A percentile compares a stretch with the other conserved stretches of the same genome.
phyloP scores from a whole-genome alignment of 148 eudicot species.

The Cornus kousa region DNA sequence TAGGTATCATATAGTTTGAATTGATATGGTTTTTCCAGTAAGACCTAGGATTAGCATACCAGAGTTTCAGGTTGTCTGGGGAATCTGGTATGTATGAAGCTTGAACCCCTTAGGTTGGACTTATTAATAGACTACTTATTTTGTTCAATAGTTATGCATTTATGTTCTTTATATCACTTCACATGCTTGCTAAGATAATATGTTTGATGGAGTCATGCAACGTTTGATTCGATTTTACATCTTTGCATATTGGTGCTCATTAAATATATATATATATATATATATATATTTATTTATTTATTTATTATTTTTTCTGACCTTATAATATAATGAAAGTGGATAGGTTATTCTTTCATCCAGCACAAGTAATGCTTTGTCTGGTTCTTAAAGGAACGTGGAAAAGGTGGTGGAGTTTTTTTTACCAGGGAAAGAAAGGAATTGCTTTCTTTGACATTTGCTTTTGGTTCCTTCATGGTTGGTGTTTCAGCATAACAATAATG shows the following conservation, averaged over 20 bases:
- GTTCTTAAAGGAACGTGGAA: not conserved
- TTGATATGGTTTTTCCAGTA: not conserved
- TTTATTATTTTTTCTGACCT: not conserved
- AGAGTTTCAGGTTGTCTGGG: not conserved
- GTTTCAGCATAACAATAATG: not conserved
- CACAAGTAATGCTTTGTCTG: not conserved
- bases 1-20: not conserved
- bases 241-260: not conserved
- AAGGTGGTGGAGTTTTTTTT: not conserved
- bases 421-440: not conserved
- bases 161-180: not conserved
- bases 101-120: not conserved
- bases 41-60: not conserved
- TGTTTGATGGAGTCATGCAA: not conserved
- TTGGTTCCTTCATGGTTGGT: not conserved
- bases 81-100: not conserved
- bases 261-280: too few species aligned
- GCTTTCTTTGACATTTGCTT: not conserved
- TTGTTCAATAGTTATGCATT: not conserved
- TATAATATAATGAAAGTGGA: not conserved
- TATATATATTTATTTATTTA: too few species aligned
- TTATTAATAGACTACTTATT: too few species aligned
- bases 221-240: not conserved
- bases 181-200: not conserved
- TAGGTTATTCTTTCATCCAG: too few species aligned